phyloP scores from a whole-genome alignment of 2,329 filamentous ascomycete species.

The Aplosporella prunicola region DNA sequence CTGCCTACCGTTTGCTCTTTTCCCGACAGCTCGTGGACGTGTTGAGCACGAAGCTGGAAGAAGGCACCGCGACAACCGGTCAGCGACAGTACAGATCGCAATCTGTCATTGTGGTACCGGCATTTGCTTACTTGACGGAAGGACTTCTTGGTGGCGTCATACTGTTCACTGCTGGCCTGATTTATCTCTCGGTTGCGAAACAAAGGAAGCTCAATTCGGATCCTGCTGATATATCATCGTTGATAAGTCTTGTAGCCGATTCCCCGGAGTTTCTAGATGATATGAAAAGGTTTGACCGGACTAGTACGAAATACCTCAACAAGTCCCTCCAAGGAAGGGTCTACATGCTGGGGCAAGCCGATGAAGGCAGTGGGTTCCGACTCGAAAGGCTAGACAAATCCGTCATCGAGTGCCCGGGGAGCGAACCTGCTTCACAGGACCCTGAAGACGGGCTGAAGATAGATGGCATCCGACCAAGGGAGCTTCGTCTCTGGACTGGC shows the following conservation, averaged over 20 bases:
- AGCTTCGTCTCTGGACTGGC: constrained; percentile 16
- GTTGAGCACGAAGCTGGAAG: constrained; percentile 14
- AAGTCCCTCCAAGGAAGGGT: constrained; percentile 12
- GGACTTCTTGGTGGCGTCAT: constrained; percentile 22
- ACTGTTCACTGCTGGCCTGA: constrained; percentile 16
- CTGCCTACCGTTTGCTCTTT: constrained; percentile 36
- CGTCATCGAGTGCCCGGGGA: too few relatives aligned
- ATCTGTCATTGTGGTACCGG: constrained; percentile 28
- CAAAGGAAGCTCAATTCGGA: constrained; percentile 20
- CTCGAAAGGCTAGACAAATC: too few relatives aligned
- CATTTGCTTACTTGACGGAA: constrained; percentile 31
- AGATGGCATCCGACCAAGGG: constrained; percentile 14
- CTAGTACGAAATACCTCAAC: constrained; percentile 15
- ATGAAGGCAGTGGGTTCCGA: constrained; percentile 8
- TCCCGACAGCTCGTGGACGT: constrained; percentile 26
- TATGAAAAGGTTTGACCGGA: constrained; percentile 19
- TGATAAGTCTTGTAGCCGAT: constrained; percentile 26
- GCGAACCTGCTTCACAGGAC: too few relatives aligned
- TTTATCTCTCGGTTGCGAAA: constrained; percentile 18
- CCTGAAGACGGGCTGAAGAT: too few relatives aligned
- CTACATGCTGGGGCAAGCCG: constrained; percentile 16
- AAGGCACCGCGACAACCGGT: constrained; percentile 12
- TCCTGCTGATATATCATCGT: constrained; percentile 27
- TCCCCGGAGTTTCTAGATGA: constrained; percentile 16
- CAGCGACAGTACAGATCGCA: constrained; percentile 16